Evolutionary conservation across 2,329 filamentous ascomycete species (phyloP).

Genomic region (Shiraia bambusicola): DNA sequence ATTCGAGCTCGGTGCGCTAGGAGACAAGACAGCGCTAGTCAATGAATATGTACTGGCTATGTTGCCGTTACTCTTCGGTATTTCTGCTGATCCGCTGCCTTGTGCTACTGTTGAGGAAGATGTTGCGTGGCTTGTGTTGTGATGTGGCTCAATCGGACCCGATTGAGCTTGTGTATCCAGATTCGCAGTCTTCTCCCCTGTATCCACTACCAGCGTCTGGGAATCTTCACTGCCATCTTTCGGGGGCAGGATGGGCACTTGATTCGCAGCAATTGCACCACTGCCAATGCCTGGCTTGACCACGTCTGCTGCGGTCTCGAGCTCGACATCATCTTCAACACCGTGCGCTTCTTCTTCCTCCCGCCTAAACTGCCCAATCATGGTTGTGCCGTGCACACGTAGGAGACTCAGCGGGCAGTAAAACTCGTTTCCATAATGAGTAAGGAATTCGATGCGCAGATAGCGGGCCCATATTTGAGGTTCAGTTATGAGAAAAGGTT

Average conservation of each 20-base stretch:
- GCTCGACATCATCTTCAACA: slow-evolving; percentile 64
- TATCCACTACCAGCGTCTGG: neutral
- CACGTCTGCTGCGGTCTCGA: slow-evolving; percentile 48
- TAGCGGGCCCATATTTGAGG: slow-evolving; percentile 96
- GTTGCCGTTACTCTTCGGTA: no score
- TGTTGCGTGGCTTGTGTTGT: neutral
- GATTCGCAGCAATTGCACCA: slow-evolving; percentile 19
- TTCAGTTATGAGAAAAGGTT: slow-evolving; percentile 91
- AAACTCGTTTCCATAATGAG: slow-evolving; percentile 93
- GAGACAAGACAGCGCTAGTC: no score
- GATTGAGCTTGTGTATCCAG: neutral
- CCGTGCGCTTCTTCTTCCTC: slow-evolving; percentile 68
- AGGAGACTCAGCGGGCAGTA: slow-evolving; percentile 92
- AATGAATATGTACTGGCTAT: no score
- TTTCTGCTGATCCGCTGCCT: neutral
- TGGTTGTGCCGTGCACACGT: slow-evolving; percentile 87
- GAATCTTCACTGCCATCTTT: slow-evolving; percentile 12
- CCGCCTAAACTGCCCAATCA: slow-evolving; percentile 92
- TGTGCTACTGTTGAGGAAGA: neutral
- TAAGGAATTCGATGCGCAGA: slow-evolving; percentile 85
- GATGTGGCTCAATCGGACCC: neutral
- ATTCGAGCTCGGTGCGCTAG: no score
- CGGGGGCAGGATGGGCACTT: slow-evolving; percentile 18
- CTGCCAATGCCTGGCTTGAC: slow-evolving; percentile 41
- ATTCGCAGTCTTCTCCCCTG: neutral